These are phyloP conservation scores for Cylindrodendrum hubeiense DNA, from an alignment of 2,329 filamentous ascomycete species.

Conservation along the genomic window DNA sequence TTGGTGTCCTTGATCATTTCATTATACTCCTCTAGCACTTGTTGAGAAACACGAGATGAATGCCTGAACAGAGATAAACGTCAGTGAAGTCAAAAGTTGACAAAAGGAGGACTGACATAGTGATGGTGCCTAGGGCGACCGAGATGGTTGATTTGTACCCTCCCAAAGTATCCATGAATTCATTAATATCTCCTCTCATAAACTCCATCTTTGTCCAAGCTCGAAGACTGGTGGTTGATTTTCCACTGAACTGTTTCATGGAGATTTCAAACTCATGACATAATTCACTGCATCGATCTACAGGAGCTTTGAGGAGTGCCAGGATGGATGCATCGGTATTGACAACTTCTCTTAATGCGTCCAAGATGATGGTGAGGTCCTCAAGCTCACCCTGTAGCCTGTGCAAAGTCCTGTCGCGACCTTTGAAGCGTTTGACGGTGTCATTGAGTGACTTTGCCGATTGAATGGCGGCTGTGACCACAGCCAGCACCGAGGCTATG, in stretches of 20 bases:
- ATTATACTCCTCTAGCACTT: constrained; percentile 51
- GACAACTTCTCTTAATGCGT: not conserved
- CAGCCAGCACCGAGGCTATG: no score
- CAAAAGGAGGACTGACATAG: constrained; percentile 46
- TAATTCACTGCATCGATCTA: constrained; percentile 51
- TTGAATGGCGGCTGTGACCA: no score
- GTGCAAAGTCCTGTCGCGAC: not conserved
- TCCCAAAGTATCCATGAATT: constrained; percentile 53
- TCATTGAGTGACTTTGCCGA: not conserved
- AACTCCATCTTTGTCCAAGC: constrained; percentile 58
- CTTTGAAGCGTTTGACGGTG: not conserved
- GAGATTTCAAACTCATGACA: constrained; percentile 52
- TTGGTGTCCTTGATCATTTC: constrained; percentile 53
- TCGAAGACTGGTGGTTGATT: constrained; percentile 49
- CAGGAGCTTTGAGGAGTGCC: constrained; percentile 46
- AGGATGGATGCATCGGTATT: not conserved
- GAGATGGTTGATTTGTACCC: constrained; percentile 56
- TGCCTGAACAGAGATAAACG: constrained; percentile 39
- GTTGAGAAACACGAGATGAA: constrained; percentile 46
- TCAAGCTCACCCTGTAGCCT: not conserved
- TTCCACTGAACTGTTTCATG: constrained; percentile 50
- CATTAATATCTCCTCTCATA: constrained; percentile 53
- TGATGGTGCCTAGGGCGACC: constrained; percentile 52
- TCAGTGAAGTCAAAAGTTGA: constrained; percentile 18
- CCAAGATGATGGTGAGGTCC: not conserved